phyloP scores from a whole-genome alignment of 2,329 filamentous ascomycete genomes.

The Coniochaeta sp. region DNA sequence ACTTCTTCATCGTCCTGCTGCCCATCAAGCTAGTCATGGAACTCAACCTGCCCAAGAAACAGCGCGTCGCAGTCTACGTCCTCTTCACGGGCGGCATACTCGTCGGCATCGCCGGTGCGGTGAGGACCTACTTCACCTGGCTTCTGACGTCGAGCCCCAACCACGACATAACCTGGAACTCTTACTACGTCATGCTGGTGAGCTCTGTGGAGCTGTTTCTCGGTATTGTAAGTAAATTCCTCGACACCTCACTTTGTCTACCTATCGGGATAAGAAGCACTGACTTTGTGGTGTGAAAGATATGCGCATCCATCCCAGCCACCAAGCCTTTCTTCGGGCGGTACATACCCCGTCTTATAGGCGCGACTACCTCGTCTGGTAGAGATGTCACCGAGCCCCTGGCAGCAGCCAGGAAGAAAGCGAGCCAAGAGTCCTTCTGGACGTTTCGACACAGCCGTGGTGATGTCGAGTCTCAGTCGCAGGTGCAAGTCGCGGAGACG shows the following conservation, averaged over 20 bases:
- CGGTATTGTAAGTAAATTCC: slow-evolving; percentile 28
- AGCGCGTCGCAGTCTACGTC: slow-evolving; percentile 35
- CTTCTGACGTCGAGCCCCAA: slow-evolving; percentile 16
- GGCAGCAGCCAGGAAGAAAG: neutral
- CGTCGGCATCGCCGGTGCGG: slow-evolving; percentile 31
- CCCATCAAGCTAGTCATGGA: slow-evolving; percentile 39
- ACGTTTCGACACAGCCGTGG: neutral
- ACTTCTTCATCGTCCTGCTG: slow-evolving; percentile 46
- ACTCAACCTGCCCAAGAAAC: slow-evolving; percentile 37
- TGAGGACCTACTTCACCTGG: slow-evolving; percentile 29
- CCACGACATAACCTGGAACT: slow-evolving; percentile 28
- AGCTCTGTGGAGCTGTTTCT: slow-evolving; percentile 33
- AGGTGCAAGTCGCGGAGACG: neutral
- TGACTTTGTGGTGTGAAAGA: too few species aligned
- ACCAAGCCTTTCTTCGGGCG: slow-evolving; percentile 36
- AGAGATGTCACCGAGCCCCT: slow-evolving; percentile 10
- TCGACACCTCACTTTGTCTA: too few species aligned
- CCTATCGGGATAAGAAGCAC: too few species aligned
- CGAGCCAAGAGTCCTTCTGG: neutral
- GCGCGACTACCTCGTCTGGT: neutral
- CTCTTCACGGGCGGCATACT: slow-evolving; percentile 46
- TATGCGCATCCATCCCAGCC: slow-evolving; percentile 36
- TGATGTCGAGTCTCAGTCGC: neutral
- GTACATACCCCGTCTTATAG: slow-evolving; percentile 24
- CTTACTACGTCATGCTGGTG: slow-evolving; percentile 26